Evolutionary conservation across 768 basidiomycete species (phyloP), one percentile per base, ranked within the genome.

Genomic region (Filobasidium wieringae): DNA sequence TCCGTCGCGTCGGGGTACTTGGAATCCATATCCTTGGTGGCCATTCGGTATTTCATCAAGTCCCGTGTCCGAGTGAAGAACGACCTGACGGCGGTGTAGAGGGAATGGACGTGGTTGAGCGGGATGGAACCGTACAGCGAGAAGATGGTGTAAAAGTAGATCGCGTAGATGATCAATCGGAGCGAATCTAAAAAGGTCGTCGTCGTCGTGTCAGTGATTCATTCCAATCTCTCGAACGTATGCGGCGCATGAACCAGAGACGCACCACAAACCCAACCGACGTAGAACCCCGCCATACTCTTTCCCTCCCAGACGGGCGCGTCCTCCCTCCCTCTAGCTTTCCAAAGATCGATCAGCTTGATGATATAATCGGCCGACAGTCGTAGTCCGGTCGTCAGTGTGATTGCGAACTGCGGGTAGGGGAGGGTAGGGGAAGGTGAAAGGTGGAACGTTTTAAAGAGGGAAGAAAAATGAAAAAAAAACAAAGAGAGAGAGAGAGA

Each of bases 221-320:
- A 2, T n/a, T n/a, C n/a, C 37, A 11, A 4, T 40, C 37, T 22
- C 3, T 15, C 4, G 22, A 40, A 22, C 37, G 11, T n/a, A n/a
- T n/a, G n/a, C n/a, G 11, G 15, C 3, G 14, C 8, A 0, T 1
- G 40, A 26, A 29, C 7, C 12, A 22, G 7, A 27, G 19, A 74
- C 82, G 47, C 63, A 92, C 93, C 91, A 39, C 91, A 92, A 27
- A 79, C 78, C 53, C 97, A 76, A 68, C 97, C 95, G 57, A 96
- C 83, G 70, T 96, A 97, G 77, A 95, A 96, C 8, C 87, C 78
- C 79, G 84, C 92, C 84, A 96, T 92, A 77, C 88, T 90, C 79
- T 96, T 97, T 68, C 91, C 86, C 73, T 99, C 92, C 95, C 95
- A 97, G 47, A 85, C 82, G 62, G 90, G 84, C 19, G 70, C 70